Base-by-base conservation (phyloP, 2,329 filamentous ascomycete species). In the Dryadomyces quercivorus region DNA sequence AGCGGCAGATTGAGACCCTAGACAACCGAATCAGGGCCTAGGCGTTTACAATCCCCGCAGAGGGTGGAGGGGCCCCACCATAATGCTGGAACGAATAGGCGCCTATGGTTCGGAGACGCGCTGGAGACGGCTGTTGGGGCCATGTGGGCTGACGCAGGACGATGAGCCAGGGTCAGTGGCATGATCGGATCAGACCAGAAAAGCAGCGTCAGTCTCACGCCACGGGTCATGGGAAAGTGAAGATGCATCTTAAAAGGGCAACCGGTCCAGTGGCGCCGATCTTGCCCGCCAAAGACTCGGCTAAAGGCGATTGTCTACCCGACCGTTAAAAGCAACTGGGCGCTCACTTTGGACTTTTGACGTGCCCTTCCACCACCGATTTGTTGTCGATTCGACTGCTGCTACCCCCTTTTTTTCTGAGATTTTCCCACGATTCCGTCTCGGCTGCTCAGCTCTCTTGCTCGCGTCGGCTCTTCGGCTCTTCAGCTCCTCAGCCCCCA, bases 121-220 rank as follows among this genome's bases (percentile, higher is more conserved):
- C 36, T 40, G 36, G 36, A 40, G 26, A 40, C 36, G 36, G 6
- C 36, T 40, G 36, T 40, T 40, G 36, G 26, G 26, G 10, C 36
- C 12, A n/a, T n/a, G 34, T 50, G 48, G 48, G 50, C 50, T 51
- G 50, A 51, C 38, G 21, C 13, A 31, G 38, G 36, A 51, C 10
- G 3, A 40, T 21, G 12, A 38, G 6, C 34, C 34, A 50, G 48
- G 47, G 20, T 36, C 10, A n/a, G 49, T 50, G 49, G 49, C 49
- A 50, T 50, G 49, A 50, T 50, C 18, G 49, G 20, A 51, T 43
- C 50, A 43, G 38, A 8, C 38, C 20, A 51, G 38, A 50, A 50
- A 22, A 16, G 36, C 36, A 40, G 36, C 15, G 15, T 12, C 36
- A 40, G 36, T 12, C 50, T 51, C 50, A 51, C 50, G 50, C 50